Conservation (phyloP, 495 filamentous ascomycete genomes). For the Penicillium alfredii region DNA sequence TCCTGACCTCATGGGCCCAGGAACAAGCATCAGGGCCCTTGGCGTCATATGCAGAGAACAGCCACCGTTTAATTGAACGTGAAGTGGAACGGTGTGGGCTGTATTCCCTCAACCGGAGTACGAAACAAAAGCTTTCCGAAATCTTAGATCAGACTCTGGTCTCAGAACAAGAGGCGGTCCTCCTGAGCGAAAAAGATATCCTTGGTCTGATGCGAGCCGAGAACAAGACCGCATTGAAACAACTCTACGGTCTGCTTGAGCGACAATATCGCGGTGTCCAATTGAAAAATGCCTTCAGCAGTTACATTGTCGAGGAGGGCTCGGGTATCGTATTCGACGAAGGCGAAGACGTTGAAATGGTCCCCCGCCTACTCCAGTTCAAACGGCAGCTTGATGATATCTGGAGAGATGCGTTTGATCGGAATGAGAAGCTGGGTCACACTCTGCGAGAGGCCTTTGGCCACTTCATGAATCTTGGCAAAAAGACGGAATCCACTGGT, state of each 20-base stretch:
- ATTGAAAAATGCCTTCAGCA: constrained; percentile 65
- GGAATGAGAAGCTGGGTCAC: constrained; percentile 66
- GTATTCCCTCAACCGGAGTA: constrained; percentile 75
- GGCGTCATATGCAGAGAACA: constrained; percentile 63
- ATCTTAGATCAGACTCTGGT: constrained; percentile 65
- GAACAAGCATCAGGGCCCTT: constrained; percentile 53
- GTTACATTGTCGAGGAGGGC: constrained; percentile 73
- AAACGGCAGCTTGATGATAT: constrained; percentile 74
- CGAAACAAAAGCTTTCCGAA: constrained; percentile 66
- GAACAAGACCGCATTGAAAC: constrained; percentile 59
- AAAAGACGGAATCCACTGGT: constrained; percentile 58
- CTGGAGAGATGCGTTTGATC: constrained; percentile 64
- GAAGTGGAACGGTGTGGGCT: constrained; percentile 69
- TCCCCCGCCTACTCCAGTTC: constrained; percentile 72
- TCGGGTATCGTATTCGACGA: constrained; percentile 73
- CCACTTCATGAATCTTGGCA: constrained; percentile 81
- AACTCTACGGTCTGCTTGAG: constrained; percentile 70
- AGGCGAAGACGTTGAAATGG: constrained; percentile 75
- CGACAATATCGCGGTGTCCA: constrained; percentile 57
- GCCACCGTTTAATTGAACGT: constrained; percentile 55
- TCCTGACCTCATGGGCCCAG: constrained; percentile 59
- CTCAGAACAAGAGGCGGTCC: constrained; percentile 49
- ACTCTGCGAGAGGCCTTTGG: constrained; percentile 78
- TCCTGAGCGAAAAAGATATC: constrained; percentile 58
- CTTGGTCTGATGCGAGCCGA: constrained; percentile 60